Evolutionary conservation across 306 rosid genomes (phyloP).

Genomic region (Sechiopsis laciniata): DNA sequence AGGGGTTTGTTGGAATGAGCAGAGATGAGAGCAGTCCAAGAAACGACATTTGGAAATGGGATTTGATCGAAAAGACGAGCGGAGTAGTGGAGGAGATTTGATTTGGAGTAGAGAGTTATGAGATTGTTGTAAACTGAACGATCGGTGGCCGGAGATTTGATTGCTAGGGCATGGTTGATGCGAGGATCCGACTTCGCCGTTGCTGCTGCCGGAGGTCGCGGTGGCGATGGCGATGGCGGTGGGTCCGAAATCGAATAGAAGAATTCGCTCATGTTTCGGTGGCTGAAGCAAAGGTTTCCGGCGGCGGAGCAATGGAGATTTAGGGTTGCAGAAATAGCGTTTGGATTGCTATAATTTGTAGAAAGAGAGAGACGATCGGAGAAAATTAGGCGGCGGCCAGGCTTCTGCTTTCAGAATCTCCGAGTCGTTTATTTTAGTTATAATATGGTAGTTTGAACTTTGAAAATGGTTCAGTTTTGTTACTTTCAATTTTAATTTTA

Average conservation of each 20-base stretch:
- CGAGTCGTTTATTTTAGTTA: too few relatives aligned
- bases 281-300: not conserved
- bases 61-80: conserved; percentile 48
- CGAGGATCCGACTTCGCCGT: conserved; percentile 50
- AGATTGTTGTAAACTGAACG: conserved; percentile 45
- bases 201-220: not conserved
- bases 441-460: too few relatives aligned
- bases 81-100: conserved; percentile 37
- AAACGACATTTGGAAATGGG: conserved; percentile 56
- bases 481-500: too few relatives aligned
- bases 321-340: not conserved
- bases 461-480: too few relatives aligned
- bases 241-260: not conserved
- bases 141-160: conserved; percentile 30
- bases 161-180: conserved; percentile 44
- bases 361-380: not conserved
- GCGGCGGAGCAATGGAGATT: not conserved
- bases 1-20: conserved; percentile 46
- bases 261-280: conserved; percentile 16
- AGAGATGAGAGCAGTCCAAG: conserved; percentile 72
- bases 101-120: conserved; percentile 51
- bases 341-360: not conserved
- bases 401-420: not conserved
- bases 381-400: conserved; percentile 13
- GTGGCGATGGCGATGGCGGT: not conserved